Evolutionary conservation across 345 rosid genomes (phyloP).

Genomic region (Salix koriyanagi): DNA sequence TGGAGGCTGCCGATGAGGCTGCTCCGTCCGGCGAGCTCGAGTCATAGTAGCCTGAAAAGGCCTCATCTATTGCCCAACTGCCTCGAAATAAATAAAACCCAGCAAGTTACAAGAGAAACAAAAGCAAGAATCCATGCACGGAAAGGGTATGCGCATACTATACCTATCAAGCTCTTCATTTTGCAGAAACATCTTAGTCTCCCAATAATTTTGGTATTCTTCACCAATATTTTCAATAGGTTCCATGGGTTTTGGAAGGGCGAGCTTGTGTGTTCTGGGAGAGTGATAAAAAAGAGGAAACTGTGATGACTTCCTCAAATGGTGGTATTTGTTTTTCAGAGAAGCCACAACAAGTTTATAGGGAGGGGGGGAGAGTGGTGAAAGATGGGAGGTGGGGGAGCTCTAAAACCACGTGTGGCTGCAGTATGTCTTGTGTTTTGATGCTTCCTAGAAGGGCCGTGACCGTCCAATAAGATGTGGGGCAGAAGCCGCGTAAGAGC

Average conservation of each 20-base stretch:
- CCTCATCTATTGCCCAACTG: conserved; percentile 29
- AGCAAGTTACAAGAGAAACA: neutral
- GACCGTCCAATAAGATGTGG: neutral
- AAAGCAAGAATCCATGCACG: neutral
- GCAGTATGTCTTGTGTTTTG: neutral
- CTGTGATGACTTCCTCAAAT: neutral
- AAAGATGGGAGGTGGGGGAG: neutral
- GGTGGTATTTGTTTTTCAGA: neutral
- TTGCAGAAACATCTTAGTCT: conserved; percentile 50
- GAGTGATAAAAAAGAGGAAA: neutral
- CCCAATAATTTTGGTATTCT: conserved; percentile 61
- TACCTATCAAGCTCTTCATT: conserved; percentile 49
- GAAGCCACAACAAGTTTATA: neutral
- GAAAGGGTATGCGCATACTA: neutral
- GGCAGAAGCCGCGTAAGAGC: neutral
- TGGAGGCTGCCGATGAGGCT: conserved; percentile 69
- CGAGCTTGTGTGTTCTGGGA: neutral
- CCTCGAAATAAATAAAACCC: neutral
- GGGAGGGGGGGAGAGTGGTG: neutral
- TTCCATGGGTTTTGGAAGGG: conserved; percentile 8
- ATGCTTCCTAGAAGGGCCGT: neutral
- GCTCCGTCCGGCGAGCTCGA: conserved; percentile 95
- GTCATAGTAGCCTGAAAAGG: conserved; percentile 51
- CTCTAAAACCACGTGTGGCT: neutral
- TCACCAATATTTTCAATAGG: conserved; percentile 40